A percentile compares a stretch with the other conserved stretches of the same genome.
Evolutionary conservation across 768 basidiomycete genomes (phyloP).

Genomic region (Termitomyces sp.): DNA sequence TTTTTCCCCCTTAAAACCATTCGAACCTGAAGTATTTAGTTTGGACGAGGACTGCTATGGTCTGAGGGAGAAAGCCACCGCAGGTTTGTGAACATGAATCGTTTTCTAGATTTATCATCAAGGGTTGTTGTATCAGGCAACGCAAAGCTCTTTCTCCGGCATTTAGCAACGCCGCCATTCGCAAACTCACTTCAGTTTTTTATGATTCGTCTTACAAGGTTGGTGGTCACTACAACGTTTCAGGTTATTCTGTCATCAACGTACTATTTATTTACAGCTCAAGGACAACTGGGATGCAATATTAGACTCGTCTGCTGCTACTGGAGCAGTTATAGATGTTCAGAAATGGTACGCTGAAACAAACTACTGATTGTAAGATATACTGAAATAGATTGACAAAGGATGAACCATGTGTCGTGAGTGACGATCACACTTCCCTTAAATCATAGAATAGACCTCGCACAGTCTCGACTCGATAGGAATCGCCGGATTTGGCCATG

Average conservation of each 20-base stretch:
- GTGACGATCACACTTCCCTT: conserved; percentile 1
- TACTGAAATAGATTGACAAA: conserved; percentile 10
- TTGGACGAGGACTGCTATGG: conserved; percentile 34
- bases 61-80: conserved; percentile 41
- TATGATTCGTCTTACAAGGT: conserved; percentile 49
- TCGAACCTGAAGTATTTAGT: conserved; percentile 14
- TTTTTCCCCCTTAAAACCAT: background rate
- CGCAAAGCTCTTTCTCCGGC: conserved; percentile 45
- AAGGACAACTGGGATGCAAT: conserved; percentile 21
- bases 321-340: conserved; percentile 42
- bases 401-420: conserved; percentile 44
- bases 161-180: conserved; percentile 46
- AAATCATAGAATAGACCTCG: background rate
- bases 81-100: conserved; percentile 22
- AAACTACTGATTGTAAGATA: conserved; percentile 26
- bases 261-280: conserved; percentile 15
- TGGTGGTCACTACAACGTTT: background rate
- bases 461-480: conserved; percentile 50
- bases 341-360: conserved; percentile 35
- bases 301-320: conserved; percentile 20
- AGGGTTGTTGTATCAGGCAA: conserved; percentile 24
- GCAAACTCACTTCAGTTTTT: conserved; percentile 39
- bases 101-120: too few relatives aligned
- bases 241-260: background rate
- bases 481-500: conserved; percentile 53